These are phyloP conservation scores for Ogataea chonburiensis DNA, from an alignment of 805 yeast species.

Conservation along the genomic window DNA sequence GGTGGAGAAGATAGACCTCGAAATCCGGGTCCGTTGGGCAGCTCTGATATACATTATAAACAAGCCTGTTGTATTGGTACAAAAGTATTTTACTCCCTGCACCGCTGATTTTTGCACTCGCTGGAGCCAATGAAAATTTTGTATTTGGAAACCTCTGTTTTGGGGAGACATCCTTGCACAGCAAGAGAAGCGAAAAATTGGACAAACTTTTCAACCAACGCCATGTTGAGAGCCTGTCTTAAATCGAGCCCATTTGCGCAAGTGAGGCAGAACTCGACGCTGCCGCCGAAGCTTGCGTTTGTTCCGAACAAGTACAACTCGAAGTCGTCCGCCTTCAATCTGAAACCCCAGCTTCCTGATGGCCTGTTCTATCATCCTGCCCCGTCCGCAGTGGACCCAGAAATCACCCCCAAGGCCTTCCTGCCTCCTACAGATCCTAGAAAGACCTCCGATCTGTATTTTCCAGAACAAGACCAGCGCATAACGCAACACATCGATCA, in stretches of 20 bases:
- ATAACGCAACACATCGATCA: constrained; percentile 22
- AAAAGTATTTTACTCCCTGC: constrained; percentile 7
- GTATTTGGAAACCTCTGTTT: constrained; percentile 3
- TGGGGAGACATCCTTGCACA: constrained; percentile 11
- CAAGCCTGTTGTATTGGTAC: constrained; percentile 2
- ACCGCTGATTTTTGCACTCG: constrained; percentile 3
- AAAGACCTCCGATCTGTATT: constrained; percentile 27
- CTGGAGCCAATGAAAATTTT: constrained; percentile 4
- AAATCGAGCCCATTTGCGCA: background rate
- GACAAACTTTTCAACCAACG: constrained; percentile 3
- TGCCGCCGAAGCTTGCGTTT: constrained; percentile 28
- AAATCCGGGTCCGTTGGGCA: constrained; percentile 51
- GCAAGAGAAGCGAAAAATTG: constrained; percentile 3
- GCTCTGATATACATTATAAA: constrained; percentile 55
- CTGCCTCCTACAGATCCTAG: constrained; percentile 34
- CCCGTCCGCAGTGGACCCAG: constrained; percentile 34
- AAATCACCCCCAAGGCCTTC: constrained; percentile 36
- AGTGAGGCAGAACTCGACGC: constrained; percentile 12
- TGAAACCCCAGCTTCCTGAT: constrained; percentile 34
- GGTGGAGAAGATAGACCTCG: constrained; percentile 66
- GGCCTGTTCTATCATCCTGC: constrained; percentile 38
- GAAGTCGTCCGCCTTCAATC: constrained; percentile 37
- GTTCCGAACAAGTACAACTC: constrained; percentile 38
- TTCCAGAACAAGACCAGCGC: constrained; percentile 25
- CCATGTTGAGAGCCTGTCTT: constrained; percentile 1